Evolutionary conservation across 2,329 filamentous ascomycete species (phyloP).

Genomic region (Arachnomyces sp.): DNA sequence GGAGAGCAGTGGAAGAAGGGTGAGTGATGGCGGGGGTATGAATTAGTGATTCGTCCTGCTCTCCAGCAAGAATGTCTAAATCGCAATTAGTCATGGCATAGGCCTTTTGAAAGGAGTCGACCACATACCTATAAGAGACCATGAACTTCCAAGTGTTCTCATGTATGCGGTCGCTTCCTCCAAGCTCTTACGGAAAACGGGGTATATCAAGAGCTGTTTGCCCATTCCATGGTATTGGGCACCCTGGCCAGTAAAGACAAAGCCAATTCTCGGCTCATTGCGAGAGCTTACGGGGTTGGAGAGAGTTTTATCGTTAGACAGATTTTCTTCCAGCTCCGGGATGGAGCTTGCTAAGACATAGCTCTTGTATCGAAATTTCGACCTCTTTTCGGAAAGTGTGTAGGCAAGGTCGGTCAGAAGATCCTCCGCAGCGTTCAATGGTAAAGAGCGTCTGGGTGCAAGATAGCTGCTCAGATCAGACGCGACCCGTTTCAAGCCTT

Average conservation of each 20-base stretch:
- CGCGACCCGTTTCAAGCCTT: conserved; percentile 32
- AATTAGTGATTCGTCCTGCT: conserved; percentile 10
- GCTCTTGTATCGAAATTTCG: conserved; percentile 2
- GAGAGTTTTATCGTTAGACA: conserved; percentile 1
- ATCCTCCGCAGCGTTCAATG: background rate
- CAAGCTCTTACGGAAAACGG: conserved; percentile 14
- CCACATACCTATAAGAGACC: conserved; percentile 7
- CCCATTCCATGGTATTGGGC: conserved; percentile 31
- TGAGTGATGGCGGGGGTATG: conserved; percentile 22
- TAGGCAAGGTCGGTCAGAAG: conserved; percentile 7
- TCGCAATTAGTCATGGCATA: conserved; percentile 3
- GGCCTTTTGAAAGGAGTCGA: background rate
- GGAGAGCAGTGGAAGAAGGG: conserved; percentile 26
- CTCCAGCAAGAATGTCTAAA: conserved; percentile 11
- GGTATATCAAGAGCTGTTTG: conserved; percentile 17
- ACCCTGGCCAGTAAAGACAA: conserved; percentile 32
- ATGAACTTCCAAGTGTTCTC: conserved; percentile 8
- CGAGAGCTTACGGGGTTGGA: conserved; percentile 2
- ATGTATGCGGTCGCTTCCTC: conserved; percentile 9
- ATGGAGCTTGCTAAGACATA: conserved; percentile 1
- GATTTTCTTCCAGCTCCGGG: conserved; percentile 3
- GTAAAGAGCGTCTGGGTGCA: background rate
- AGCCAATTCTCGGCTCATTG: conserved; percentile 11
- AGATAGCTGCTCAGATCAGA: conserved; percentile 3
- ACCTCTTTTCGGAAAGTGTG: conserved; percentile 6